These are phyloP conservation scores for Pseudocercospora macadamiae DNA, from an alignment of 2,329 filamentous ascomycete species.

Conservation along the genomic window DNA sequence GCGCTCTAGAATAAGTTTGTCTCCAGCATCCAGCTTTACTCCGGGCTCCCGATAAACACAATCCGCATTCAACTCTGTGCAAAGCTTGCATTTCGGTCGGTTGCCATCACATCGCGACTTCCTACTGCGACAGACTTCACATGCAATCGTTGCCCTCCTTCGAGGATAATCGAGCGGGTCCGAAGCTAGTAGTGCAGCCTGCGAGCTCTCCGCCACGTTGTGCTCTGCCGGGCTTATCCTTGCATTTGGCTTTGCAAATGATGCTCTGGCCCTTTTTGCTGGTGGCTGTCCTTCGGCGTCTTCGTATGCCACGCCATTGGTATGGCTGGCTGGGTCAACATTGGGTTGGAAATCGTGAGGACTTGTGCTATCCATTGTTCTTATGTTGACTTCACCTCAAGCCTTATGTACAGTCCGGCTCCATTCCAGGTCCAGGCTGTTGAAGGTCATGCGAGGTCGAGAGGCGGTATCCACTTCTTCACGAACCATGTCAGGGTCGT, in stretches of 20 bases:
- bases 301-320: background rate
- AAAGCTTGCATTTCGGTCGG: slow-evolving; percentile 82
- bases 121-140: slow-evolving; percentile 38
- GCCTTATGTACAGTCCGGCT: background rate
- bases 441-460: background rate
- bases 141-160: slow-evolving; percentile 39
- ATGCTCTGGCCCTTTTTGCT: slow-evolving; percentile 14
- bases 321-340: background rate
- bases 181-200: slow-evolving; percentile 2
- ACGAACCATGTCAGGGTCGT: background rate
- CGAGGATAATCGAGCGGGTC: slow-evolving; percentile 40
- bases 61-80: slow-evolving; percentile 77
- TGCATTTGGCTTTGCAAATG: background rate
- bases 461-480: background rate
- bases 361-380: background rate
- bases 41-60: slow-evolving; percentile 84
- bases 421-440: background rate
- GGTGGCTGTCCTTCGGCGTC: slow-evolving; percentile 12
- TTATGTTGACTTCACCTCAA: background rate
- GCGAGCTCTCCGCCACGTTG: slow-evolving; percentile 2
- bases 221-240: background rate
- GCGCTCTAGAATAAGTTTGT: slow-evolving; percentile 81
- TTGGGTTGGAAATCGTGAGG: background rate
- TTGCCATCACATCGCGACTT: slow-evolving; percentile 40
- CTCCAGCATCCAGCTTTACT: slow-evolving; percentile 83